phyloP scores from a whole-genome alignment of 1,284 basidiomycete genomes.

The Rhodotorula mucilaginosa region DNA sequence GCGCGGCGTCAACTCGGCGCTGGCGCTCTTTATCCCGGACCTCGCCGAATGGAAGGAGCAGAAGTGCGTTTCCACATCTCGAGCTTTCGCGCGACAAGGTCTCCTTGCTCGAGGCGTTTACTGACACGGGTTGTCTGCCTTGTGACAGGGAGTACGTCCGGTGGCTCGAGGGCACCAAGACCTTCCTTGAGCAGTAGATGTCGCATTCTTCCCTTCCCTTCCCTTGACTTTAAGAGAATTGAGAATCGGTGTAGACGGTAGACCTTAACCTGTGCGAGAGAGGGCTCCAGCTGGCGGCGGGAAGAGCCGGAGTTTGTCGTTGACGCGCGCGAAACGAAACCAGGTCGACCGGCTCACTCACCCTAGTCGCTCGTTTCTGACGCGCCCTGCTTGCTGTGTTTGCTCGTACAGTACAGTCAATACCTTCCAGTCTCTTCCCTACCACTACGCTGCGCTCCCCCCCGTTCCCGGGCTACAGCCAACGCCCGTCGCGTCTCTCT shows the following conservation, averaged over 20 bases:
- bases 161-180: conserved; percentile 82
- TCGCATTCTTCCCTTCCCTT: no score
- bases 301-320: neutral
- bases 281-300: no score
- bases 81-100: neutral
- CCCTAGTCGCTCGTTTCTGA: conserved; percentile 12
- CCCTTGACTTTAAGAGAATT: no score
- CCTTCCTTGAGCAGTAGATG: conserved; percentile 65
- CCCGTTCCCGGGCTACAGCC: neutral
- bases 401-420: neutral
- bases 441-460: neutral
- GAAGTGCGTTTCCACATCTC: conserved; percentile 55
- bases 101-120: neutral
- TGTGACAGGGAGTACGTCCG: conserved; percentile 71
- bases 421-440: neutral
- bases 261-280: no score
- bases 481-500: neutral
- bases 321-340: neutral
- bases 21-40: conserved; percentile 56
- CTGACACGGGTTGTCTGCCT: neutral
- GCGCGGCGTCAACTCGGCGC: conserved; percentile 76
- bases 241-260: no score
- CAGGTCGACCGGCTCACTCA: neutral
- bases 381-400: neutral
- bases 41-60: conserved; percentile 81